Percentiles rank a stretch among this genome's conserved stretches.
Conservation (phyloP, 768 basidiomycete species). For the Leccinum olivaceopallidum region DNA sequence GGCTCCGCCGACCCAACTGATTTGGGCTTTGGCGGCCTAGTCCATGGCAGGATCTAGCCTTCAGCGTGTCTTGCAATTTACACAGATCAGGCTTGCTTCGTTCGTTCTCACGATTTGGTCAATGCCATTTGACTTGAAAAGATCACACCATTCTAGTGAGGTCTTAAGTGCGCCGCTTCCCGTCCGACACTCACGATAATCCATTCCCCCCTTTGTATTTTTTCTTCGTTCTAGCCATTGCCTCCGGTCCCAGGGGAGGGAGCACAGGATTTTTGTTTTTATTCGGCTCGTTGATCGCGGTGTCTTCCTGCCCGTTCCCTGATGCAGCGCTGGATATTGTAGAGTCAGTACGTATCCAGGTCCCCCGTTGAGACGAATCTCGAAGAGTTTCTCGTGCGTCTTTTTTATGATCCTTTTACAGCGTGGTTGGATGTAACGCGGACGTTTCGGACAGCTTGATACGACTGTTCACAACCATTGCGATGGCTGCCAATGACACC, state of each 20-base stretch:
- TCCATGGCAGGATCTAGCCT: neutral
- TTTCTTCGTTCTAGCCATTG: neutral
- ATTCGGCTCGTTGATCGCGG: neutral
- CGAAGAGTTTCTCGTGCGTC: neutral
- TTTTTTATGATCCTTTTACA: neutral
- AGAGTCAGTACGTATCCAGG: neutral
- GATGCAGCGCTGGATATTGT: neutral
- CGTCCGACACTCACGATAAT: neutral
- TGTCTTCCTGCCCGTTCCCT: neutral
- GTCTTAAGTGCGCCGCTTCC: neutral
- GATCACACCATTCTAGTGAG: neutral
- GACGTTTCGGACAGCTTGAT: neutral
- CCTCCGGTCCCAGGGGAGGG: neutral
- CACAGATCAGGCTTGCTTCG: neutral
- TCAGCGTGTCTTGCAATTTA: neutral
- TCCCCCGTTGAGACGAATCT: neutral
- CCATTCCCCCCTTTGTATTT: neutral
- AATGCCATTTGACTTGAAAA: neutral
- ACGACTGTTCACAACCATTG: neutral
- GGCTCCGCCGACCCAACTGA: neutral
- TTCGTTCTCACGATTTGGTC: neutral
- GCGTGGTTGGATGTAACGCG: neutral
- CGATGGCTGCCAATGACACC: neutral
- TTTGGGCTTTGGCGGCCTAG: neutral
- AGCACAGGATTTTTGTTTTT: neutral